phyloP scores from a whole-genome alignment of 1,284 basidiomycete genomes.

The Trametes pubescens region DNA sequence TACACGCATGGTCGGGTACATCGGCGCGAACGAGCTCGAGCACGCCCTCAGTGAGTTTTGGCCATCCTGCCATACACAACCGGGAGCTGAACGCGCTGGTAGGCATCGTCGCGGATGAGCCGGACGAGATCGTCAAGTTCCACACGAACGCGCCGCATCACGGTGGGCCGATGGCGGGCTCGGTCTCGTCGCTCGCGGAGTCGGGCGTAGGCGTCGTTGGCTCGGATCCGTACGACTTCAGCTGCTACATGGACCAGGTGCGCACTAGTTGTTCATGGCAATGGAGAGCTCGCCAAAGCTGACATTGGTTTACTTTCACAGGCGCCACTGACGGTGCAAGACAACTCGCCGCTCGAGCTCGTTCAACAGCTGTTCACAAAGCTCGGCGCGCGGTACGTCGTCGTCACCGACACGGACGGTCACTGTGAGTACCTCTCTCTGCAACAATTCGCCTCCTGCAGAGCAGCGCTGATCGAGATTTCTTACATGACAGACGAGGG shows the following conservation, averaged over 20 bases:
- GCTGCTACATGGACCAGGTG: conserved; percentile 90
- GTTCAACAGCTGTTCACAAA: conserved; percentile 94
- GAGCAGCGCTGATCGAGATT: not conserved
- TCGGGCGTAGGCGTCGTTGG: conserved; percentile 38
- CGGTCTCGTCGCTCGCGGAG: conserved; percentile 67
- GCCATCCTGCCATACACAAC: not conserved
- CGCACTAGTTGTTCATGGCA: conserved; percentile 33
- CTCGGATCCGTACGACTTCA: conserved; percentile 83
- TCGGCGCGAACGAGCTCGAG: conserved; percentile 92
- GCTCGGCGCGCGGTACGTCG: conserved; percentile 89
- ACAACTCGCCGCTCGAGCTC: conserved; percentile 87
- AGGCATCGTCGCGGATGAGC: conserved; percentile 83
- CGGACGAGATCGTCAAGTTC: conserved; percentile 73
- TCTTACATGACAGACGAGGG: conserved; percentile 72
- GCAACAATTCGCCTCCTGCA: conserved; percentile 3
- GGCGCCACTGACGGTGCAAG: conserved; percentile 86
- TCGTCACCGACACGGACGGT: conserved; percentile 86
- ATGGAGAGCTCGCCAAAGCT: conserved; percentile 28
- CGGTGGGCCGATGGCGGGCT: conserved; percentile 56
- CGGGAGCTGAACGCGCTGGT: conserved; percentile 1
- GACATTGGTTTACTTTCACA: conserved; percentile 38
- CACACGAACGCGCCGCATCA: conserved; percentile 53
- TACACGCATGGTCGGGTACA: conserved; percentile 87
- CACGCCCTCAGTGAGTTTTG: conserved; percentile 83
- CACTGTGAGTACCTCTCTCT: conserved; percentile 65